Percentiles rank a stretch among this genome's conserved stretches.
Evolutionary conservation across 352 stramenopile species (phyloP).

Genomic region (Pythium guiyangense): DNA sequence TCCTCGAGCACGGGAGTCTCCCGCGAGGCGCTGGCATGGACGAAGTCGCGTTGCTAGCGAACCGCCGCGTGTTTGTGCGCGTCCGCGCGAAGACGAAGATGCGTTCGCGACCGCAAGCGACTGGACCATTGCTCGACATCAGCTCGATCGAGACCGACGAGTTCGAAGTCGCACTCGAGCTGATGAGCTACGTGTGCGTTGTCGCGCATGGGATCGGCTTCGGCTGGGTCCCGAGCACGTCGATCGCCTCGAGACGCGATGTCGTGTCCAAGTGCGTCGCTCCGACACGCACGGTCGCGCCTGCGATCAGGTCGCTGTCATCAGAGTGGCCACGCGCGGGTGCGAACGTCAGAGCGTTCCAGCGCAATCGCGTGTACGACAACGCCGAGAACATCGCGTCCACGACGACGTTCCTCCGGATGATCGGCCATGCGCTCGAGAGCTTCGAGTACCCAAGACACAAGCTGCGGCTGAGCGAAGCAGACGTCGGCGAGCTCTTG

Average conservation of each 20-base stretch:
- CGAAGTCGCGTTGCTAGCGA: slow-evolving; percentile 19
- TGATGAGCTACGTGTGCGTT: slow-evolving; percentile 23
- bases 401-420: background rate
- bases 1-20: slow-evolving; percentile 15
- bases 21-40: slow-evolving; percentile 19
- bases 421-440: slow-evolving; percentile 16
- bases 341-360: slow-evolving; percentile 1
- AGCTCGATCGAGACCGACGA: slow-evolving; percentile 11
- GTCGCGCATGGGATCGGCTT: slow-evolving; percentile 31
- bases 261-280: slow-evolving; percentile 11
- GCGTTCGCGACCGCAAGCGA: slow-evolving; percentile 8
- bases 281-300: background rate
- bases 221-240: slow-evolving; percentile 17
- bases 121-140: slow-evolving; percentile 11
- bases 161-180: slow-evolving; percentile 27
- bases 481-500: slow-evolving; percentile 16
- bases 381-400: background rate
- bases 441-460: slow-evolving; percentile 15
- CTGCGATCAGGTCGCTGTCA: background rate
- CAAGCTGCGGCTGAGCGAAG: slow-evolving; percentile 4
- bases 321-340: slow-evolving; percentile 3
- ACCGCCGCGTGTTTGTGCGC: slow-evolving; percentile 18
- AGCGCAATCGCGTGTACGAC: background rate
- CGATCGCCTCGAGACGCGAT: slow-evolving; percentile 1
- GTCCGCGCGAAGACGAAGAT: slow-evolving; percentile 20